phyloP scores from a whole-genome alignment of 768 basidiomycete species.

The Boletus tylopilopsis region DNA sequence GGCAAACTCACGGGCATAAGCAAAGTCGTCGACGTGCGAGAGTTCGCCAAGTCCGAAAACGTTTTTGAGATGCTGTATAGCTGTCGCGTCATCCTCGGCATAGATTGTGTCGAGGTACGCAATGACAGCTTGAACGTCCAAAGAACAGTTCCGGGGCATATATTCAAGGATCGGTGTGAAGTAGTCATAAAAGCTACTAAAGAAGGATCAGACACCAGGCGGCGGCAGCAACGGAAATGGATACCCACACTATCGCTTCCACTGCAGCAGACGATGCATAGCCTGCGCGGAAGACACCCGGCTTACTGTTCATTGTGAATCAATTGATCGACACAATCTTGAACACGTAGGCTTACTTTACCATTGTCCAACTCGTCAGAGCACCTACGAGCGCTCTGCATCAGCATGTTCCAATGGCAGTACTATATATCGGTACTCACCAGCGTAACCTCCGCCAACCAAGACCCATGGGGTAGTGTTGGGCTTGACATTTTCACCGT shows the following conservation, averaged over 20 bases:
- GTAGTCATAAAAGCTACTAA: conserved; percentile 40
- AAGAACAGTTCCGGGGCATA: conserved; percentile 72
- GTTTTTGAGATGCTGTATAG: conserved; percentile 53
- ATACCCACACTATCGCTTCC: conserved; percentile 39
- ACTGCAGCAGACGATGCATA: conserved; percentile 47
- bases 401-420: background rate
- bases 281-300: conserved; percentile 38
- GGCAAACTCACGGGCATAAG: conserved; percentile 45
- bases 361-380: conserved; percentile 63
- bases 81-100: conserved; percentile 37
- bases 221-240: background rate
- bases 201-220: background rate
- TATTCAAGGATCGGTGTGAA: conserved; percentile 66
- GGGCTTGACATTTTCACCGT: conserved; percentile 58
- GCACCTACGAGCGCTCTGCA: conserved; percentile 25
- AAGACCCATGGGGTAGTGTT: conserved; percentile 42
- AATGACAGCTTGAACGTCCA: conserved; percentile 64
- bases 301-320: conserved; percentile 29
- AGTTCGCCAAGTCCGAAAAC: conserved; percentile 55
- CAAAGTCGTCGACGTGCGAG: conserved; percentile 64
- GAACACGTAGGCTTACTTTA: conserved; percentile 42
- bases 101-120: conserved; percentile 59
- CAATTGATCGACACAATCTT: background rate
- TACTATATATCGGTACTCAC: conserved; percentile 6
- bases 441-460: conserved; percentile 42